These are phyloP conservation scores for Fusarium lyarnte DNA, from an alignment of 2,329 filamentous ascomycete species.

Conservation along the genomic window DNA sequence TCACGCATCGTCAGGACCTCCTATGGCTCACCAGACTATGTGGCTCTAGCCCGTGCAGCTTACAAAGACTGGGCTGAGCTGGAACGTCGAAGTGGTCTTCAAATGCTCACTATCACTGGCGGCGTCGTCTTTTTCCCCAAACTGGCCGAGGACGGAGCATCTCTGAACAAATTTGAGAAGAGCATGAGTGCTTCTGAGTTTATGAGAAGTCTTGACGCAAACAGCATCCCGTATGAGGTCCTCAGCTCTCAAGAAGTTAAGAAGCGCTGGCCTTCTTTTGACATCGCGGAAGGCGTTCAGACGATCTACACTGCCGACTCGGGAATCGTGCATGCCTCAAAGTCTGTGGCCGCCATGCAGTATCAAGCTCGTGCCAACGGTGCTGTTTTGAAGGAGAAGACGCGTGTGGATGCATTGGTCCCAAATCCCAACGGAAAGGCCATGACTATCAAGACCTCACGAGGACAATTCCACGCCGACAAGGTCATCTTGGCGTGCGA, in stretches of 20 bases:
- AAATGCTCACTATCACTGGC: constrained; percentile 36
- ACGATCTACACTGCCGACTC: constrained; percentile 39
- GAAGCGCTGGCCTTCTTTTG: constrained; percentile 36
- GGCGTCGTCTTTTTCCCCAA: constrained; percentile 38
- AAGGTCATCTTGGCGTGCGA: constrained; percentile 28
- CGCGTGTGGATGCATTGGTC: neutral
- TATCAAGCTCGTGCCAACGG: constrained; percentile 18
- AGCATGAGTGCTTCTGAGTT: constrained; percentile 12
- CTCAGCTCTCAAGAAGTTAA: constrained; percentile 22
- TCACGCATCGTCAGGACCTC: constrained; percentile 40
- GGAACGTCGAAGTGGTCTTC: constrained; percentile 25
- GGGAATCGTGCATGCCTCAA: constrained; percentile 33
- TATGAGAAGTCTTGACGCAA: constrained; percentile 16
- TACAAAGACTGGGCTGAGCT: constrained; percentile 40
- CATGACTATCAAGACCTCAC: constrained; percentile 12
- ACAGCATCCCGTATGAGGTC: constrained; percentile 31
- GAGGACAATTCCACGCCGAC: constrained; percentile 8
- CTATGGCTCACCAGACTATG: constrained; percentile 36
- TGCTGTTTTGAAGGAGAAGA: constrained; percentile 21
- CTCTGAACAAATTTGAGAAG: constrained; percentile 8
- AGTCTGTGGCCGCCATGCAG: constrained; percentile 26
- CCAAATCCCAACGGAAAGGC: neutral
- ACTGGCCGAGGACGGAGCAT: neutral
- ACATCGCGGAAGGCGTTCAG: constrained; percentile 14
- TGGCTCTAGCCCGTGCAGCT: constrained; percentile 33